phyloP scores from a whole-genome alignment of 78 protist genomes.

The Mantamonas sphyraenae region DNA sequence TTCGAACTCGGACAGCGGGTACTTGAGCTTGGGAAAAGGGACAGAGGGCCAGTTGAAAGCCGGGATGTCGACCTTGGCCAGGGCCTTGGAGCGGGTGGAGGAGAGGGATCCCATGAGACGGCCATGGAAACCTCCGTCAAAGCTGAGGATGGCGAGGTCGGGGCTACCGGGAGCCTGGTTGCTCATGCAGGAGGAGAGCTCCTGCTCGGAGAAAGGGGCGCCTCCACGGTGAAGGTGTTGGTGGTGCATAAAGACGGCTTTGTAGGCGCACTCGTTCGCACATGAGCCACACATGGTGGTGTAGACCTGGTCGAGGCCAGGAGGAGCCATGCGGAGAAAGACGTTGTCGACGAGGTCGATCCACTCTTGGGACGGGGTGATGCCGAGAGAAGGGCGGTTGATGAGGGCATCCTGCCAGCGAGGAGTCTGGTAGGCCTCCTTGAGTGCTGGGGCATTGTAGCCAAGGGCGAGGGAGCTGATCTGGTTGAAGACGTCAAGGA shows the following conservation, averaged over 20 bases:
- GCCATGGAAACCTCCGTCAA: conserved; percentile 61
- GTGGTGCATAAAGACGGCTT: conserved; percentile 56
- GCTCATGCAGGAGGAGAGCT: conserved; percentile 51
- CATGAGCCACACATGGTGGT: conserved; percentile 59
- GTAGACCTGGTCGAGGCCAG: conserved; percentile 47
- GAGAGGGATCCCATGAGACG: conserved; percentile 61
- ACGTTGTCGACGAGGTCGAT: conserved; percentile 41
- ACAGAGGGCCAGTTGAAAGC: conserved; percentile 73
- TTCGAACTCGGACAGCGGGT: conserved; percentile 43
- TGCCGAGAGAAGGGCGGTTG: conserved; percentile 70
- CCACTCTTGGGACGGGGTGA: conserved; percentile 52
- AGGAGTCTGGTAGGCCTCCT: conserved; percentile 28
- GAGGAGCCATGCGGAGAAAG: conserved; percentile 63
- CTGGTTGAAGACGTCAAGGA: conserved; percentile 53
- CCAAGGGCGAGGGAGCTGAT: conserved; percentile 65
- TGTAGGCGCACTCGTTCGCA: conserved; percentile 65
- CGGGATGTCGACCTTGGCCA: conserved; percentile 72
- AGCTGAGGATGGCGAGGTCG: conserved; percentile 51
- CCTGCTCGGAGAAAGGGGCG: conserved; percentile 38
- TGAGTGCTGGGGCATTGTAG: conserved; percentile 49
- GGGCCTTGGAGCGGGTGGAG: conserved; percentile 60
- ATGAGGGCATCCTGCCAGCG: conserved; percentile 14
- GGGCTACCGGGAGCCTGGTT: conserved; percentile 65
- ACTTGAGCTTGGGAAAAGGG: conserved; percentile 59
- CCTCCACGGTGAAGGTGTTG: conserved; percentile 40